Base-by-base conservation (phyloP, 192 early-diverging fungal species). In the Coemansia sp. region DNA sequence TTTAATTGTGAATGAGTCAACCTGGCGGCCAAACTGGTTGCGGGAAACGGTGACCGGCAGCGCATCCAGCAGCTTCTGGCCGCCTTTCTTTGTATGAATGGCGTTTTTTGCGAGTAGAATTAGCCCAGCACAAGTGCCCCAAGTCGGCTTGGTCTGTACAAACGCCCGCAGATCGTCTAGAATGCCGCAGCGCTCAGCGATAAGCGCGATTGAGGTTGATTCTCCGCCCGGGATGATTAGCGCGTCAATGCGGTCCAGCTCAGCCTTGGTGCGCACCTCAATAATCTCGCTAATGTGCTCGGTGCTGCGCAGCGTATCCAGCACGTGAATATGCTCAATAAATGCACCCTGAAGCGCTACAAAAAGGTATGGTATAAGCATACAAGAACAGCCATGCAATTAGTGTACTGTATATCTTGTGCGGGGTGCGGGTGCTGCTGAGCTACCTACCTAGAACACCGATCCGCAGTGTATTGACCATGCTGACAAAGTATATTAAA, bases 101-200 rank as follows among this genome's bases (percentile, higher is more conserved):
- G 90, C 89, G 27, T 82, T 74, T 57, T 92, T 86, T 7, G 93
- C 87, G 41, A 98, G 85, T 60, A 98, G 83, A 53, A 98, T 97
- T 85, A 98, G 83, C 31, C 96, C 96, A 16, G 96, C 96, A 69
- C 96, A 98, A 27, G 95, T 97, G 17, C 96, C 96, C 93, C 94
- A 86, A 65, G 92, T 90, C 56, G 94, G 86, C 82, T 89, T 86
- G 29, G 67, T 71, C 53, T 84, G 85, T 23, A 93, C 91, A 85
- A 90, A 98, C 27, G 83, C 80, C 54, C 87, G 83, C 56, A 98
- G 82, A 19, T 86, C 84, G 14, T 96, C 90, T 61, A 92, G 69
- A 59, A 96, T 73, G 1, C 90, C 92, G 27, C 85, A 87, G 43
- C 93, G 87, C 67, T 96, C 94, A 11, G 94, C 94, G 48, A 96